Conservation (phyloP, 2,329 filamentous ascomycete genomes). For the Basipetospora chlamydospora region DNA sequence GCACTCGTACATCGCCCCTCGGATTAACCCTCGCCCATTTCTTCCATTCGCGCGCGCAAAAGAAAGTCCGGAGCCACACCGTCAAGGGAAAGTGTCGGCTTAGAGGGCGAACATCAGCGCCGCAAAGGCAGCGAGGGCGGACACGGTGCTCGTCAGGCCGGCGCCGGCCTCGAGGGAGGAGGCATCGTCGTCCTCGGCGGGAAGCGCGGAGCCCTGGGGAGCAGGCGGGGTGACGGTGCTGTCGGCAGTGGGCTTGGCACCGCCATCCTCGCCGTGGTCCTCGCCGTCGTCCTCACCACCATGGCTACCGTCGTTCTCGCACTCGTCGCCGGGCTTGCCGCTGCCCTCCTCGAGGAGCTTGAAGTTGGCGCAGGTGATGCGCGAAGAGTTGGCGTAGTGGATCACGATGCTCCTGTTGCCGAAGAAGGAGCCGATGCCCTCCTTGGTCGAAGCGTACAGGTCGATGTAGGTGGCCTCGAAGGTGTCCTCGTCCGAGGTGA, state of each 20-base stretch:
- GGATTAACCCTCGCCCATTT: no score
- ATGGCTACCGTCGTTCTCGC: not conserved
- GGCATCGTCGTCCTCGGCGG: not conserved
- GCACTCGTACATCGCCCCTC: no score
- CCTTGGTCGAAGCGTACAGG: constrained; percentile 37
- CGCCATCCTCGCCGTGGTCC: not conserved
- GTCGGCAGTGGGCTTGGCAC: not conserved
- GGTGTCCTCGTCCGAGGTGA: constrained; percentile 32
- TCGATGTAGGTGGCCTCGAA: constrained; percentile 39
- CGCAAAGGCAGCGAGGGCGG: constrained; percentile 1
- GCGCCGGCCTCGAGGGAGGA: not conserved
- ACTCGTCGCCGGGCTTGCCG: not conserved
- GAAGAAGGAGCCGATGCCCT: constrained; percentile 41
- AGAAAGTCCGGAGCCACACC: no score
- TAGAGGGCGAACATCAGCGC: constrained; percentile 3
- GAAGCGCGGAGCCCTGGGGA: not conserved
- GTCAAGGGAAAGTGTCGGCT: no score
- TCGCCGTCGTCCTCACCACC: not conserved
- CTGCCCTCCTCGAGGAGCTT: constrained; percentile 7
- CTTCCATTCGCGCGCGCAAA: no score
- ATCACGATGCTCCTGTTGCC: constrained; percentile 51
- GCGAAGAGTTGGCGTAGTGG: constrained; percentile 48
- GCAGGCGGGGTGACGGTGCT: not conserved
- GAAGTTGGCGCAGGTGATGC: constrained; percentile 53
- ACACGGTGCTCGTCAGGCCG: not conserved